Base-by-base conservation (phyloP, 148 eudicot species). In the Polygonum maritimum region DNA sequence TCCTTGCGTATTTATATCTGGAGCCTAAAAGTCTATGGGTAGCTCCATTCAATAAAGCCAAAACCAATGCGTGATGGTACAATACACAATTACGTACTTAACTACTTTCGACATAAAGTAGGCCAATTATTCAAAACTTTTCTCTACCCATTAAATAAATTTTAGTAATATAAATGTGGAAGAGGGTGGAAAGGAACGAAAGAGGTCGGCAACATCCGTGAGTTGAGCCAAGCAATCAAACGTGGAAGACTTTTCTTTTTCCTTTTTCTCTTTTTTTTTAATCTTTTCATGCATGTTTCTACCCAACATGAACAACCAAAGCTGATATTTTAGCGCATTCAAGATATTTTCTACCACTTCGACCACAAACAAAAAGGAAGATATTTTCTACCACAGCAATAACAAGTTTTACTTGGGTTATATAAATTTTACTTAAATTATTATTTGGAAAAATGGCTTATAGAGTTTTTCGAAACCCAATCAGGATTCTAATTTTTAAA, bases 121-220 rank as follows among this genome's bases (percentile, higher is more conserved):
- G 12, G 45, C 35, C 51, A 74, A 45, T 74, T 74, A 47, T 19
- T 49, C 16, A 31, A 48, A 21, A 49, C 26, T 21, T 47, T n/a
- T 13, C n/a, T 19, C 49, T 22, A 26, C 31, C 31, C 33, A 13
- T 2, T 15, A 8, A 22, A 62, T 62, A 10, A 62, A 62, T 26
- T 26, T 15, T 15, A n/a, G n/a, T n/a, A 11, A 60, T 60, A 9
- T 60, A 60, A 31, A 60, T 58, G 65, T 26, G 76, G 31, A 22
- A 51, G 58, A 73, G 58, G 58, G 31, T 16, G 41, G 62, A 62
- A 65, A 7, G 33, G 22, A 62, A 44, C 7, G 22, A 69, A 38
- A 36, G 21, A 7, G 48, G 40, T 71, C 76, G 90, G 88, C 96
- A 91, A 91, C 91, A 91, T 91, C 88, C 91, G 88, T 75, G 87